A percentile compares a stretch with the other conserved stretches of the same genome.
Evolutionary conservation across 495 filamentous ascomycete species (phyloP).

Genomic region (Chaetomium fimeti): DNA sequence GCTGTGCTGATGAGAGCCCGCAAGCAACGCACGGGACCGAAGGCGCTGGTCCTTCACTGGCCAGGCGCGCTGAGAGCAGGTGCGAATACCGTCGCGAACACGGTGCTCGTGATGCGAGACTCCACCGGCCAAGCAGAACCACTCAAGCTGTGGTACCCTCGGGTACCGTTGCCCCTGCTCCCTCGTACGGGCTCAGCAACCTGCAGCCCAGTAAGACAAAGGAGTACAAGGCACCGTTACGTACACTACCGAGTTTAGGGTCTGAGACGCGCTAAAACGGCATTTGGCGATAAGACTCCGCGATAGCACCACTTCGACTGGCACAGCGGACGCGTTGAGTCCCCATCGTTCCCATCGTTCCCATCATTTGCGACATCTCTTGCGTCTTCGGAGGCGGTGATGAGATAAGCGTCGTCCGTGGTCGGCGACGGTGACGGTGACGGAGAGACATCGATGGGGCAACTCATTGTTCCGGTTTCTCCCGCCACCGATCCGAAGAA

Average conservation of each 20-base stretch:
- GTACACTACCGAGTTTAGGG: background rate
- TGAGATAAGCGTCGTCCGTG: slow-evolving; percentile 13
- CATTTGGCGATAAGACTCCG: slow-evolving; percentile 36
- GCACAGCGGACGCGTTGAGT: no score
- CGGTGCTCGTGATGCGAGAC: slow-evolving; percentile 32
- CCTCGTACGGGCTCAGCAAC: background rate
- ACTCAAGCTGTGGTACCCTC: slow-evolving; percentile 17
- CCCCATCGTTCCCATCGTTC: background rate
- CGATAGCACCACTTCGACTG: slow-evolving; percentile 30
- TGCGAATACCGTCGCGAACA: slow-evolving; percentile 26
- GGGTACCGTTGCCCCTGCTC: slow-evolving; percentile 15
- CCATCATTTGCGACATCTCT: slow-evolving; percentile 25
- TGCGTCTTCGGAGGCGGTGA: slow-evolving; percentile 25
- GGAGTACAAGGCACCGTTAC: slow-evolving; percentile 16
- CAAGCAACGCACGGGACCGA: slow-evolving; percentile 17
- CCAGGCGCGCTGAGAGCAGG: slow-evolving; percentile 1
- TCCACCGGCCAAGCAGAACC: slow-evolving; percentile 12
- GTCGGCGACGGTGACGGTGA: background rate
- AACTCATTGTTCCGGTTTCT: slow-evolving; percentile 6
- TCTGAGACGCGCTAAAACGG: slow-evolving; percentile 29
- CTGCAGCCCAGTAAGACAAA: slow-evolving; percentile 17
- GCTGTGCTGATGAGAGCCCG: slow-evolving; percentile 12
- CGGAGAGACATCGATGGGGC: background rate
- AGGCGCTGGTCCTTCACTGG: slow-evolving; percentile 9
- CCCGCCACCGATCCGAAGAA: background rate